Percentiles rank a stretch among this genome's conserved stretches.
phyloP scores from a whole-genome alignment of 495 filamentous ascomycete species.

The Aspergillus nidulans region DNA sequence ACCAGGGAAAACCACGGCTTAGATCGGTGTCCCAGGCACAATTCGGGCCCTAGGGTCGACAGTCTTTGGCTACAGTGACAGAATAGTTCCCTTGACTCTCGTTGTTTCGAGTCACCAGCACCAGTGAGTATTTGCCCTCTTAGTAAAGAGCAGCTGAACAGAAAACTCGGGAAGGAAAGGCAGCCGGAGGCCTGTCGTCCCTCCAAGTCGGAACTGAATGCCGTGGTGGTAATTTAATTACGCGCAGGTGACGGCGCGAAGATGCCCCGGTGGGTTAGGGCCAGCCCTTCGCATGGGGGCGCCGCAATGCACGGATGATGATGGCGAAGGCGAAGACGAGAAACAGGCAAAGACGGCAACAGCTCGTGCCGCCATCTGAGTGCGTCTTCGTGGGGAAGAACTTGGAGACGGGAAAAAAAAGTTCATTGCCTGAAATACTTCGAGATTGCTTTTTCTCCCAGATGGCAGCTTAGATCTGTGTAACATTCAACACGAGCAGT shows the following conservation, averaged over 20 bases:
- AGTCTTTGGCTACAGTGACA: too few species aligned
- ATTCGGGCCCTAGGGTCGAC: too few species aligned
- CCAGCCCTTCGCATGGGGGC: not conserved
- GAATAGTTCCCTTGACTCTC: too few species aligned
- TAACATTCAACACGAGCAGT: slow-evolving; percentile 13
- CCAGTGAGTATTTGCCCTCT: too few species aligned
- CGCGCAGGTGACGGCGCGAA: not conserved
- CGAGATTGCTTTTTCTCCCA: not conserved
- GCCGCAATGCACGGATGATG: not conserved
- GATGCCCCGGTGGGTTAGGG: not conserved
- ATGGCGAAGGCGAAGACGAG: not conserved
- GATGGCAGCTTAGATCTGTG: slow-evolving; percentile 13
- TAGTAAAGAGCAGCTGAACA: not conserved
- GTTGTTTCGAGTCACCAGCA: too few species aligned
- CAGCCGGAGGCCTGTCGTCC: not conserved
- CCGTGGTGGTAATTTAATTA: slow-evolving; percentile 17
- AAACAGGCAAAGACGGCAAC: too few species aligned
- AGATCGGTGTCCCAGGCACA: too few species aligned
- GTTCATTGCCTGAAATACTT: not conserved
- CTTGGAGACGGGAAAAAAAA: not conserved
- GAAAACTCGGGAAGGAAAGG: not conserved
- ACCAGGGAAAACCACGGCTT: too few species aligned
- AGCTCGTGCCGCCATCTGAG: slow-evolving; percentile 10
- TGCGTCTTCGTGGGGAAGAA: slow-evolving; percentile 13
- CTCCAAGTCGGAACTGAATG: slow-evolving; percentile 7